These are phyloP conservation scores for Fraxinus cuspidata DNA, from an alignment of 257 asterid genomes.

Conservation along the genomic window DNA sequence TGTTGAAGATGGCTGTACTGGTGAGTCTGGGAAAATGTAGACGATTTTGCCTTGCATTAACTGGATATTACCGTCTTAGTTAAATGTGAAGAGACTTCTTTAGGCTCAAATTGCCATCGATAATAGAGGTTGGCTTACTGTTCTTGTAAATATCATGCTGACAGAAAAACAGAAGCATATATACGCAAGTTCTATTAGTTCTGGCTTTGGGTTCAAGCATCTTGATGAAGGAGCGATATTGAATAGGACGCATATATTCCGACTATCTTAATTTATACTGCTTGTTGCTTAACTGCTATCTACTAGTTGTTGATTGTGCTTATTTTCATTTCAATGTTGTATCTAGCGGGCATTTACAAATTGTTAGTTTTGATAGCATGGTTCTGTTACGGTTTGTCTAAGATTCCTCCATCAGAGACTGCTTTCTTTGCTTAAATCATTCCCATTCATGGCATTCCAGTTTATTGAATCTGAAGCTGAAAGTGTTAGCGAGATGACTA, in stretches of 20 bases:
- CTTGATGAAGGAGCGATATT: not conserved
- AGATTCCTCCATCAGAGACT: not conserved
- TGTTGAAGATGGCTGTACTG: slow-evolving; percentile 41
- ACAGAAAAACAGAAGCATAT: not conserved
- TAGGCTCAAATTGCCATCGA: not conserved
- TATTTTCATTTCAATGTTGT: not conserved
- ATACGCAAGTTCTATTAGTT: not conserved
- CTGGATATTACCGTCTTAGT: not conserved
- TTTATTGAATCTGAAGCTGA: not conserved
- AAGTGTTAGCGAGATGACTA: no score
- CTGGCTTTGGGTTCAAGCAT: not conserved
- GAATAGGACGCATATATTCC: not conserved
- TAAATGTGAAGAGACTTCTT: not conserved
- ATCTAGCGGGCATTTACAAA: not conserved
- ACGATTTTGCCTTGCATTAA: not conserved
- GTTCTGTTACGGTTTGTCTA: not conserved
- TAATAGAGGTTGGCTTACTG: not conserved
- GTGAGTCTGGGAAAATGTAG: slow-evolving; percentile 45
- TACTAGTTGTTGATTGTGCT: not conserved
- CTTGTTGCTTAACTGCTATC: not conserved
- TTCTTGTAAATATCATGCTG: not conserved
- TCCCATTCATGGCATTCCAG: not conserved
- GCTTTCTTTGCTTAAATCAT: not conserved
- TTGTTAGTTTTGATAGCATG: not conserved
- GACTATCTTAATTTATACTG: not conserved